Evolutionary conservation across 495 filamentous ascomycete species (phyloP).

Genomic region (Cercophora newfieldiana): DNA sequence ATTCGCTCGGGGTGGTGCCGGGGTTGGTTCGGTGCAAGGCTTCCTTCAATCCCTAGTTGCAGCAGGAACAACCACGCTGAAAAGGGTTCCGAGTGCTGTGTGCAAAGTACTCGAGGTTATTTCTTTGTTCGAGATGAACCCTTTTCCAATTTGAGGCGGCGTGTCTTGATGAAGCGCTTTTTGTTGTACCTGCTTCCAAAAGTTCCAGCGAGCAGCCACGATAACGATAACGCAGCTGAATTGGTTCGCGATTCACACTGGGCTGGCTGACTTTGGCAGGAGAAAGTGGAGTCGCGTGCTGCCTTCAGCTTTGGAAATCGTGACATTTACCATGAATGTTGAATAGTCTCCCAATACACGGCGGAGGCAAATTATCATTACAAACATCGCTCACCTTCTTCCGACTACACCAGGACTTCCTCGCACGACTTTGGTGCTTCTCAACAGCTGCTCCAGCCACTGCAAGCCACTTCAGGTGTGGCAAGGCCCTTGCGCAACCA

Average conservation of each 20-base stretch:
- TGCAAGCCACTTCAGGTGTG: not conserved
- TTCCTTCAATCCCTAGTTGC: not conserved
- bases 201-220: not conserved
- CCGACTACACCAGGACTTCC: not conserved
- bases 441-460: not conserved
- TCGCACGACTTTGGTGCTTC: not conserved
- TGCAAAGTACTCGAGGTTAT: not conserved
- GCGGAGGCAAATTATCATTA: not conserved
- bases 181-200: not conserved
- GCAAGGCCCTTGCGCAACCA: not conserved
- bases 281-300: not conserved
- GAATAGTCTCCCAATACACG: not conserved
- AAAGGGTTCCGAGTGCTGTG: not conserved
- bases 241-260: not conserved
- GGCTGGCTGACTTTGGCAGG: not conserved
- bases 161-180: not conserved
- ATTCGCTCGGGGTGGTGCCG: not conserved
- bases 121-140: not conserved
- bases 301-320: not conserved
- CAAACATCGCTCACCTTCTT: not conserved
- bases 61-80: not conserved
- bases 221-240: conserved; percentile 15
- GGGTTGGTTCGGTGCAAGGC: not conserved
- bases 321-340: not conserved
- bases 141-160: not conserved